Evolutionary conservation across 140 eudicot species (phyloP), one percentile per base, ranked within the genome.

Genomic region (Anethum foeniculum): DNA sequence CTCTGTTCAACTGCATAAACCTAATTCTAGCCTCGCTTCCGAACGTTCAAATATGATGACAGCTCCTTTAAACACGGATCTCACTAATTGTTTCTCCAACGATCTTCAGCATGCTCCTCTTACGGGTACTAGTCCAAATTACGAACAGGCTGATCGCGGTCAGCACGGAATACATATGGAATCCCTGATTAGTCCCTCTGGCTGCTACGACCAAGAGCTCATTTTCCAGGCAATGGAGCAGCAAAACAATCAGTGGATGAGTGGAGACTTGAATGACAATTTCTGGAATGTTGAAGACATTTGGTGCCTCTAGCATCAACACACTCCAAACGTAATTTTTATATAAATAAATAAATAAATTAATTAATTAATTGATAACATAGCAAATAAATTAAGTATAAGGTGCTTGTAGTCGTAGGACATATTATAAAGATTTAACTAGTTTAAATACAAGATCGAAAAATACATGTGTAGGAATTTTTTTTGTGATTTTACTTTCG

Each of bases 251-350:
- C 84, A 81, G 21, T 91, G 91, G 96, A 71, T 85, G 41, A 87
- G 87, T 16, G 90, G 86, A 49, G 96, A 84, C 60, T 71, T 81
- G 48, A 84, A 86, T 5, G 93, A 88, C 82, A 86, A 71, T 82
- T 83, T 84, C 86, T 94, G 98, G 98, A 91, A 90, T 78, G 90
- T 84, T 51, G 98, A 92, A 82, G 98, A 94, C 78, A 82, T 88
- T 74, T 92, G 88, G 93, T 86, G 83, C 84, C 83, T 92, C 58
- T 93, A 92, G 48, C 91, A 94, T 54, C 97, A n/a, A n/a, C n/a
- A n/a, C n/a, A n/a, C n/a, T n/a, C n/a, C n/a, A n/a, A n/a, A n/a
- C n/a, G n/a, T n/a, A n/a, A n/a, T n/a, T n/a, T n/a, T n/a, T n/a
- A n/a, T n/a, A n/a, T n/a, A n/a, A n/a, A n/a, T n/a, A n/a, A n/a